Evolutionary conservation across 495 filamentous ascomycete genomes (phyloP), one percentile per base, ranked within the genome.

Genomic region (Peziza echinospora): DNA sequence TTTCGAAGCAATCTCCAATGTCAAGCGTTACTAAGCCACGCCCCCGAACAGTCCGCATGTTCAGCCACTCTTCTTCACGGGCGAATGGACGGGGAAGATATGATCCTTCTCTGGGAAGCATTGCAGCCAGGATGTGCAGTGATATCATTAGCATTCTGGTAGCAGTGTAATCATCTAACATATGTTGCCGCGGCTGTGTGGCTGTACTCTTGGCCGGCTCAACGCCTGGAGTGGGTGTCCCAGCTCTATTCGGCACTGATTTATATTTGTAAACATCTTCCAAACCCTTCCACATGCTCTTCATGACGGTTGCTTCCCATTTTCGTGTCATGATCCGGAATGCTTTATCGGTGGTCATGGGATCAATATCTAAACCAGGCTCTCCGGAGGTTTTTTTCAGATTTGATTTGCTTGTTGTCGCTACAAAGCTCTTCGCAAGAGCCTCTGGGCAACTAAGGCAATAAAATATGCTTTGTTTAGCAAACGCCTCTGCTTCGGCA

Each of bases 261-360:
- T 6, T 37, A 6, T 37, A 37, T 37, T 37, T 37, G 55, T 84
- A 87, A 10, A 87, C 61, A 26, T 68, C 64, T 21, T 74, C 74
- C n/a, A 77, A 59, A 6, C 78, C 71, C 55, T 67, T 68, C 83
- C 84, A 91, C 5, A 93, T 62, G 49, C 78, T 84, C 52, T 85
- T 71, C 44, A 84, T 75, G 0, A 83, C 69, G 46, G 84, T 61
- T 37, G 67, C 65, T 53, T 49, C 47, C 56, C 53, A 59, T 8
- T 51, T 48, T 1, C 40, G 19, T 8, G 56, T 57, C 41, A 51
- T 54, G 17, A 46, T 37, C 16, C 50, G 50, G 24, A 65, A 57
- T 6, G 60, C 51, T 40, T 48, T 24, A 56, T 69, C 25, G 64
- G 71, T 11, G 59, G 65, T 43, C 62, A 60, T 44, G 63, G 65